Evolutionary conservation across 2,329 filamentous ascomycete genomes (phyloP), one percentile per base, ranked within the genome.

Genomic region (Trichoderma koningii): DNA sequence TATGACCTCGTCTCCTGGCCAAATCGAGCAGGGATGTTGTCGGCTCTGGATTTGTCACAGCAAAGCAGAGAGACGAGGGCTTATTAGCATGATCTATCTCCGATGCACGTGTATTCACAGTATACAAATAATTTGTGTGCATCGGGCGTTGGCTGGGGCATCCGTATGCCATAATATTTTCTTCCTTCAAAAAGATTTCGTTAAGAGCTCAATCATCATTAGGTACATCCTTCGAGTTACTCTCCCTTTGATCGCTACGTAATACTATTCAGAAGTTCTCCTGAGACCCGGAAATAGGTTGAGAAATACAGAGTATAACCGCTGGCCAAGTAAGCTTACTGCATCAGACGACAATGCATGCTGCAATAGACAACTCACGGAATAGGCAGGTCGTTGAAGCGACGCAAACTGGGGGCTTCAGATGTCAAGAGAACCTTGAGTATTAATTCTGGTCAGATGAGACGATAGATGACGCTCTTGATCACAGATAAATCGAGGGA

Each of bases 241-340:
- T 38, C 34, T 38, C 12, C 3, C 34, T 38, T 10, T 38, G 34
- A 38, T 12, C 34, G 34, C 34, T 38, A 3, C 21, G 21, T 23
- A 14, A 38, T 9, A 14, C 9, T 5, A 14, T 14, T 14, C 34
- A 38, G 34, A 3, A 38, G 12, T 38, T 5, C 12, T 14, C 34
- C 14, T 3, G 12, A 14, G 34, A 12, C 12, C 1, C 34, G 34
- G 34, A 14, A 23, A 41, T 19, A 28, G 21, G 6, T 26, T 7
- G 26, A 12, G 9, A 10, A 48, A 60, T 50, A 60, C 34, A 12
- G 34, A 38, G 34, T 38, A 38, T 38, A 38, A 17, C 19, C 52
- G 30, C 45, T 60, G 44, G 15, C 17, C 10, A 60, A 38, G 56
- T 60, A 28, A 60, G 56, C 56, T 60, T 60, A 60, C 56, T 60